Conservation (phyloP, 2,329 filamentous ascomycete species). For the Exophiala dermatitidis region DNA sequence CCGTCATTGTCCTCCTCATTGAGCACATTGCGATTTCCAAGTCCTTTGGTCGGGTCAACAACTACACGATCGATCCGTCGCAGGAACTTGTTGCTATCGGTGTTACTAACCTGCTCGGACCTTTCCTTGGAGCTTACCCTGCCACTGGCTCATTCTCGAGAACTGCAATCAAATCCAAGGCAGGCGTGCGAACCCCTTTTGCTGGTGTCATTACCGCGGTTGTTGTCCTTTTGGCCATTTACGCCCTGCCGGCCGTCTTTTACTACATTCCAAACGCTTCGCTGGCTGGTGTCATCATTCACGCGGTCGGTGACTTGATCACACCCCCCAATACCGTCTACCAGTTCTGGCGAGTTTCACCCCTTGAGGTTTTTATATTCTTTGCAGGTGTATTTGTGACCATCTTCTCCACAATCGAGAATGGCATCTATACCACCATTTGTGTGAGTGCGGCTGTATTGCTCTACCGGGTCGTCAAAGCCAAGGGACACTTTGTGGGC, state of each 20-base stretch:
- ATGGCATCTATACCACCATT: conserved; percentile 86
- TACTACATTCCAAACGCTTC: conserved; percentile 82
- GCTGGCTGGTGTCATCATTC: conserved; percentile 85
- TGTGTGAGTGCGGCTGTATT: conserved; percentile 68
- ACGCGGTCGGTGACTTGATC: conserved; percentile 87
- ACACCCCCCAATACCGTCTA: conserved; percentile 86
- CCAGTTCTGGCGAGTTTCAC: conserved; percentile 90
- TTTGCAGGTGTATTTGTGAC: conserved; percentile 87
- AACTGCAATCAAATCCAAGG: conserved; percentile 95
- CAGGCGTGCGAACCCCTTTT: conserved; percentile 84
- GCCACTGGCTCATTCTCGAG: conserved; percentile 93
- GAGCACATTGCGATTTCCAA: conserved; percentile 97
- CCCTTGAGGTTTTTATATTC: conserved; percentile 85
- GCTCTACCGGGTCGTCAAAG: conserved; percentile 74
- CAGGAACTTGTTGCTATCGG: conserved; percentile 95
- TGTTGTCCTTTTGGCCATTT: conserved; percentile 82
- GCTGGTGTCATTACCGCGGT: conserved; percentile 81
- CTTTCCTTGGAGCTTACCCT: conserved; percentile 86
- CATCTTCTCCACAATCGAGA: conserved; percentile 79
- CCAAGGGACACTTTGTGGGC: conserved; percentile 76
- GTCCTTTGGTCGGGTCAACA: conserved; percentile 91
- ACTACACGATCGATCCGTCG: conserved; percentile 90
- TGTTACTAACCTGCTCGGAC: conserved; percentile 78
- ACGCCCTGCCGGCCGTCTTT: conserved; percentile 80
- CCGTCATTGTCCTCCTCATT: conserved; percentile 88